Percentiles rank a stretch among this genome's conserved stretches.
Conservation (phyloP, 176 grass and related monocot genomes). For the Dendrocalamus sinicus region DNA sequence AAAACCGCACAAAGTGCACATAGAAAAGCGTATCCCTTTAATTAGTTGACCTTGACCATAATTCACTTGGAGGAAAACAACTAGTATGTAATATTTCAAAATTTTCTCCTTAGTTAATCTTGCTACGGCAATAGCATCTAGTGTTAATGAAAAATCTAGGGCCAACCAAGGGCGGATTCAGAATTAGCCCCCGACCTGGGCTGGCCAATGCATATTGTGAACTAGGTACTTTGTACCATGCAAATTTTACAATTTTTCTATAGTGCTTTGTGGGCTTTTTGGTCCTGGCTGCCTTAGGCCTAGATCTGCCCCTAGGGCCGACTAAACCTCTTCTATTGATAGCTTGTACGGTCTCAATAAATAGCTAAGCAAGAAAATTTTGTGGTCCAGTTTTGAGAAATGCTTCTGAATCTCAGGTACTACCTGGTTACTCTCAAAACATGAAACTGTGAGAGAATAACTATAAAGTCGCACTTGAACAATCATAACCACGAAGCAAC, state of each 20-base stretch:
- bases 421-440: background rate
- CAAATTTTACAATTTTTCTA: too few species aligned
- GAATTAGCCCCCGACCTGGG: too few species aligned
- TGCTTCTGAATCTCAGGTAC: constrained; percentile 8
- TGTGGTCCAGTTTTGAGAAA: background rate
- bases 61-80: background rate
- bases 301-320: background rate
- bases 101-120: background rate
- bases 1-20: background rate
- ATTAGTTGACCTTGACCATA: background rate
- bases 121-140: background rate
- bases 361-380: background rate
- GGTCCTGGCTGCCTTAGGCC: too few species aligned
- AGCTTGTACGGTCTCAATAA: background rate
- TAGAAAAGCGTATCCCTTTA: background rate
- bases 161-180: background rate
- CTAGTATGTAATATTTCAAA: background rate
- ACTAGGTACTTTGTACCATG: too few species aligned
- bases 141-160: background rate
- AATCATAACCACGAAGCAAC: background rate
- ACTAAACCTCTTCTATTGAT: background rate
- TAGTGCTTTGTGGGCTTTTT: too few species aligned
- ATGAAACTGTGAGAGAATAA: background rate
- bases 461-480: background rate
- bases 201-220: too few species aligned